Conservation (phyloP, 208 protist species). For the Crithidia bombi region DNA sequence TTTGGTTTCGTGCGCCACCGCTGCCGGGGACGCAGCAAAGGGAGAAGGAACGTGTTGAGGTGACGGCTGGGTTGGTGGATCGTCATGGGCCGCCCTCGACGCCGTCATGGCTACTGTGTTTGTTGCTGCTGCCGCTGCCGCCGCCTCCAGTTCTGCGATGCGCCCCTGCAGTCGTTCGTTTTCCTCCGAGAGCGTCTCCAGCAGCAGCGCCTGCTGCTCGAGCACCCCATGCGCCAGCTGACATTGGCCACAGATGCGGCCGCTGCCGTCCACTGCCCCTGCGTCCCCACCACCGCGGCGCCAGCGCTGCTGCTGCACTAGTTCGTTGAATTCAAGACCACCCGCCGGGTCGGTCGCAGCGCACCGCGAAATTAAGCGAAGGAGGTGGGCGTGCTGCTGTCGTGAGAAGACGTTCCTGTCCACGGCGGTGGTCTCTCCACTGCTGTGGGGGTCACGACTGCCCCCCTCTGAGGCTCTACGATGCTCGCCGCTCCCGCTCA, state of each 20-base stretch:
- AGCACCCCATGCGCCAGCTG: conserved; percentile 1
- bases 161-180: conserved; percentile 12
- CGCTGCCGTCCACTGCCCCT: neutral
- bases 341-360: conserved; percentile 10
- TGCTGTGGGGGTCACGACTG: neutral
- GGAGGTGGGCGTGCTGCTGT: conserved; percentile 16
- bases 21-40: neutral
- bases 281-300: neutral
- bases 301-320: conserved; percentile 15
- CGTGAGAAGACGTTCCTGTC: neutral
- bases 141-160: conserved; percentile 10
- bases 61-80: neutral
- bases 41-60: neutral
- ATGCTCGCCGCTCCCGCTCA: neutral
- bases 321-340: conserved; percentile 18
- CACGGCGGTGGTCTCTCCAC: too few relatives aligned
- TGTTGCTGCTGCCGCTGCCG: neutral
- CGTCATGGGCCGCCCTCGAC: neutral
- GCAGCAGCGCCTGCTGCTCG: conserved; percentile 19
- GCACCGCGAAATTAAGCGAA: conserved; percentile 14
- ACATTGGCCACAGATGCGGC: conserved; percentile 6
- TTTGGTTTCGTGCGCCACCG: neutral
- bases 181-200: conserved; percentile 9
- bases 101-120: neutral
- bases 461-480: neutral